phyloP scores from a whole-genome alignment of 768 basidiomycete genomes.

The Mycena polygramma region DNA sequence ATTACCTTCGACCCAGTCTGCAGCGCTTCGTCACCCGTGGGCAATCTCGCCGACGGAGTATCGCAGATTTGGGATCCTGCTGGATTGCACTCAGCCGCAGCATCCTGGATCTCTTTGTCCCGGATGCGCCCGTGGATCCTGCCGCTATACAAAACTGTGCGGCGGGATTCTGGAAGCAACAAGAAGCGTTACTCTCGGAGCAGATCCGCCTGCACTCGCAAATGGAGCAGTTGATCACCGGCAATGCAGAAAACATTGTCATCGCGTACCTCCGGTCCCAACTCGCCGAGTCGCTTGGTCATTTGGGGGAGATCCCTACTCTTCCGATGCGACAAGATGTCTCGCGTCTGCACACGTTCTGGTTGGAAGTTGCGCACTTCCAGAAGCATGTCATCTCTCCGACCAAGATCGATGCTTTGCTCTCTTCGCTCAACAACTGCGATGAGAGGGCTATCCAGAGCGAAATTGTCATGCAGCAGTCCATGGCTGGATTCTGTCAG shows the following conservation, averaged over 20 bases:
- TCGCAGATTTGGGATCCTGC: conserved; percentile 46
- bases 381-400: conserved; percentile 65
- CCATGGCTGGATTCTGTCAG: conserved; percentile 81
- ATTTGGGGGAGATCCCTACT: conserved; percentile 43
- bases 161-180: conserved; percentile 57
- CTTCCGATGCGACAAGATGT: conserved; percentile 56
- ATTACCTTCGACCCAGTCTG: conserved; percentile 46
- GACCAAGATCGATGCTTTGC: conserved; percentile 65
- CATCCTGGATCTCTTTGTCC: conserved; percentile 81
- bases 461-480: conserved; percentile 83
- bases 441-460: conserved; percentile 58
- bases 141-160: conserved; percentile 70
- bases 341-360: conserved; percentile 70
- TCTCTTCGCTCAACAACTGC: conserved; percentile 49
- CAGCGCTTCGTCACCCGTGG: conserved; percentile 32
- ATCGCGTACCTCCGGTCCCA: conserved; percentile 58
- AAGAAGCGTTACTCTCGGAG: conserved; percentile 54
- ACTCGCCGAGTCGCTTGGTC: conserved; percentile 46
- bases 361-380: conserved; percentile 86
- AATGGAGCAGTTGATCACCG: conserved; percentile 69
- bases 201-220: conserved; percentile 68
- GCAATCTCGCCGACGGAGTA: conserved; percentile 27
- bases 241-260: conserved; percentile 66
- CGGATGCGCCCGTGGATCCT: conserved; percentile 90
- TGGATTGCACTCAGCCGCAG: conserved; percentile 75